Conservation (phyloP, 176 grass and related monocot species). For the Rhipidocladum racemiflorum region DNA sequence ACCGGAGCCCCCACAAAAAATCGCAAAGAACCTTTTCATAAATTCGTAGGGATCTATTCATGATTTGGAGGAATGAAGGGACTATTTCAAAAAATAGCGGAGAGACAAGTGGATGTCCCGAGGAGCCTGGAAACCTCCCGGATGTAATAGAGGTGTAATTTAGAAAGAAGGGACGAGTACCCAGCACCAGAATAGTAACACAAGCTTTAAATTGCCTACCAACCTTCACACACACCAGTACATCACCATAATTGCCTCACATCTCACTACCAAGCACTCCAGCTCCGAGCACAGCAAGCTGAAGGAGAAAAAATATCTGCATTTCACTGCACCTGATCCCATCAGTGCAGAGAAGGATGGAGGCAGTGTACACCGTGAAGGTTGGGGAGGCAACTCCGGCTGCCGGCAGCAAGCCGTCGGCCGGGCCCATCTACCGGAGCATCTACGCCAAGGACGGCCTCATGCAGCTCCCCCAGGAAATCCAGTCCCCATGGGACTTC, state of each 20-base stretch:
- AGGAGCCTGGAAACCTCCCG: too few species aligned
- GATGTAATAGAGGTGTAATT: too few species aligned
- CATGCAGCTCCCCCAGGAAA: conserved; percentile 53
- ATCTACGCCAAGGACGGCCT: conserved; percentile 78
- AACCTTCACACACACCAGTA: conserved; percentile 26
- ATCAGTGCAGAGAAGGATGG: conserved; percentile 10
- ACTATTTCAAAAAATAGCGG: too few species aligned
- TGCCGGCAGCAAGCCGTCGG: conserved; percentile 46
- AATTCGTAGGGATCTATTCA: too few species aligned
- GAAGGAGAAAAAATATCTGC: conserved; percentile 12
- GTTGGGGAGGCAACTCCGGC: conserved; percentile 62
- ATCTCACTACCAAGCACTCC: background rate
- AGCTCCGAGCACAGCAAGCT: background rate
- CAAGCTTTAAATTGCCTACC: conserved; percentile 50
- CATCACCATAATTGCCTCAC: conserved; percentile 44
- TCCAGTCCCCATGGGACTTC: conserved; percentile 86
- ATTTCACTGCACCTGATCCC: conserved; percentile 2
- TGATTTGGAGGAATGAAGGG: too few species aligned
- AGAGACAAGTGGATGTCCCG: too few species aligned
- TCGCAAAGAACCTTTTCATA: too few species aligned
- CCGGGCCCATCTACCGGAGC: conserved; percentile 67
- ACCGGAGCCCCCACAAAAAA: too few species aligned
- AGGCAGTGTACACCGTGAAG: conserved; percentile 62
- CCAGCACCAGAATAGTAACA: conserved; percentile 31
- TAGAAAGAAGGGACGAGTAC: too few species aligned